Percentiles rank a stretch among this genome's conserved stretches.
phyloP scores from a whole-genome alignment of 805 yeast species.

The Barnettozyma salicaria region DNA sequence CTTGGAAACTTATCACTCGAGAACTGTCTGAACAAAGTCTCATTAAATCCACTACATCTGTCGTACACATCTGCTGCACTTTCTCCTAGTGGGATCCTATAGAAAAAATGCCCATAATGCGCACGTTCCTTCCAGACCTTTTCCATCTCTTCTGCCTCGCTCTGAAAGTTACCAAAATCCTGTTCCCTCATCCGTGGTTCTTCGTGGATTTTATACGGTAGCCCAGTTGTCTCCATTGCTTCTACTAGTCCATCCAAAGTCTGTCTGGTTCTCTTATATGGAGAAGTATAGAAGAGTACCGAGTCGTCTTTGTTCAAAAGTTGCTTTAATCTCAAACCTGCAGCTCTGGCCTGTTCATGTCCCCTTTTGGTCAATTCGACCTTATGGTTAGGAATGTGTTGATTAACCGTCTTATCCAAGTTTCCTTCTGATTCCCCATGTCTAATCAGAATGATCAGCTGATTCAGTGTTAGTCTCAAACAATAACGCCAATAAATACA shows the following conservation, averaged over 20 bases:
- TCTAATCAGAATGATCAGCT: constrained; percentile 68
- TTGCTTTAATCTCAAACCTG: constrained; percentile 48
- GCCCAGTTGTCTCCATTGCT: constrained; percentile 38
- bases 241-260: constrained; percentile 67
- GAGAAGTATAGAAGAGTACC: constrained; percentile 80
- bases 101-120: constrained; percentile 82
- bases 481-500: neutral
- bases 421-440: constrained; percentile 95
- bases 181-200: constrained; percentile 93
- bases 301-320: constrained; percentile 43
- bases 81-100: constrained; percentile 88
- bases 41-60: constrained; percentile 85
- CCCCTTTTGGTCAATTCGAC: constrained; percentile 72
- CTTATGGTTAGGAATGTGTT: constrained; percentile 72
- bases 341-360: constrained; percentile 52
- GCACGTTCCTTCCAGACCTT: constrained; percentile 80
- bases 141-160: constrained; percentile 69
- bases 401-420: constrained; percentile 74
- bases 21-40: constrained; percentile 78
- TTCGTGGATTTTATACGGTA: constrained; percentile 59
- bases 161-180: constrained; percentile 92
- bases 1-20: constrained; percentile 65
- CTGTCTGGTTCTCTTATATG: constrained; percentile 78
- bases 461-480: constrained; percentile 1
- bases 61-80: constrained; percentile 96